phyloP scores from a whole-genome alignment of 2,329 filamentous ascomycete species.

The Tricladium varicosporioides region DNA sequence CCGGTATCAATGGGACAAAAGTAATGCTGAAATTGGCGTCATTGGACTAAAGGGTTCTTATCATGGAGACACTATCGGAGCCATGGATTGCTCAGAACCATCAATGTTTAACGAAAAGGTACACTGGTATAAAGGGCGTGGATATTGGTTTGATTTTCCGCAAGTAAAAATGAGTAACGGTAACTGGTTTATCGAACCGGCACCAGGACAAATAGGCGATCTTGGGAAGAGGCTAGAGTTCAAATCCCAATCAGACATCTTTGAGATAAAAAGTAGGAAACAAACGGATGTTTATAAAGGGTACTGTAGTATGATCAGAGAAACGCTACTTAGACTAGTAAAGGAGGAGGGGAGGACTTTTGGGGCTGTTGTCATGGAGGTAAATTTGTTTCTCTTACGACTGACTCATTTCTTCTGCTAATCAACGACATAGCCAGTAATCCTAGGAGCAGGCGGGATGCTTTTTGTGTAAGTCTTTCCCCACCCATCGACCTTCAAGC shows the following conservation, averaged over 20 bases:
- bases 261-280: constrained; percentile 54
- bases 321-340: constrained; percentile 51
- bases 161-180: constrained; percentile 65
- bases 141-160: constrained; percentile 80
- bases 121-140: constrained; percentile 79
- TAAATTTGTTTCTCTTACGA: constrained; percentile 1
- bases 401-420: not conserved
- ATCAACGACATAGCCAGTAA: constrained; percentile 49
- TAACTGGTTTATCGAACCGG: constrained; percentile 55
- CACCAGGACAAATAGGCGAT: constrained; percentile 16
- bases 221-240: constrained; percentile 20
- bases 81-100: constrained; percentile 82
- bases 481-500: not conserved
- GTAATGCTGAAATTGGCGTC: constrained; percentile 57
- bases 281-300: constrained; percentile 41
- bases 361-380: constrained; percentile 74
- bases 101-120: constrained; percentile 77
- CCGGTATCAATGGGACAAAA: constrained; percentile 61
- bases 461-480: constrained; percentile 61
- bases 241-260: constrained; percentile 52
- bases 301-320: constrained; percentile 61
- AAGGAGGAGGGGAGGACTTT: constrained; percentile 60
- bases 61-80: constrained; percentile 84
- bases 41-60: constrained; percentile 78
- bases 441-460: constrained; percentile 84